These are phyloP conservation scores for Schwanniomyces sp. DNA, from an alignment of 805 yeast genomes.

Conservation along the genomic window DNA sequence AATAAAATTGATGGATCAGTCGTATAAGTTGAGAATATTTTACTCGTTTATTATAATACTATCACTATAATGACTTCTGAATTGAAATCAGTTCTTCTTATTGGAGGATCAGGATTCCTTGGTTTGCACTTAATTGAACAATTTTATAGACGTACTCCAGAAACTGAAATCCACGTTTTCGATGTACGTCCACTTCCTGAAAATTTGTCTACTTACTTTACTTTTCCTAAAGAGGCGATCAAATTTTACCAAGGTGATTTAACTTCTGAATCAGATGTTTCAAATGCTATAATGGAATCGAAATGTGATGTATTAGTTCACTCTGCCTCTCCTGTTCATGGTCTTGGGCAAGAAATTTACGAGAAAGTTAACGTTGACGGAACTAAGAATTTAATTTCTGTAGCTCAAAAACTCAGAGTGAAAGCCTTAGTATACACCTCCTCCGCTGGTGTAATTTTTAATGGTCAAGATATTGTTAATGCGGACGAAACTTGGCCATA, in stretches of 20 bases:
- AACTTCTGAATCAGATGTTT: constrained; percentile 70
- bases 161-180: constrained; percentile 78
- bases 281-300: constrained; percentile 55
- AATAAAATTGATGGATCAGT: not conserved
- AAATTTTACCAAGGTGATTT: constrained; percentile 78
- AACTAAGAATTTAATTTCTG: constrained; percentile 69
- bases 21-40: not conserved
- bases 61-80: constrained; percentile 4
- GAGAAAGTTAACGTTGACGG: constrained; percentile 91
- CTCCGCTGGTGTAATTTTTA: constrained; percentile 95
- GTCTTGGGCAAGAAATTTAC: constrained; percentile 76
- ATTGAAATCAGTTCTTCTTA: constrained; percentile 63
- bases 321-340: constrained; percentile 96
- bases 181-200: constrained; percentile 90
- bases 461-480: constrained; percentile 88
- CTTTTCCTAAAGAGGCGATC: constrained; percentile 63
- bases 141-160: constrained; percentile 63
- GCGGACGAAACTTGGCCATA: constrained; percentile 95
- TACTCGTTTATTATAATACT: not conserved
- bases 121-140: constrained; percentile 91
- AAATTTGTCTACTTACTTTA: constrained; percentile 65
- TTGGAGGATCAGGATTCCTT: constrained; percentile 96
- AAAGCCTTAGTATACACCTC: constrained; percentile 89
- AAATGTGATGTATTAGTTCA: constrained; percentile 82
- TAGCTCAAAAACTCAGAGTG: constrained; percentile 52